Percentiles rank a stretch among this genome's conserved stretches.
Conservation (phyloP, 306 rosid genomes). For the Quercus agrifolia region DNA sequence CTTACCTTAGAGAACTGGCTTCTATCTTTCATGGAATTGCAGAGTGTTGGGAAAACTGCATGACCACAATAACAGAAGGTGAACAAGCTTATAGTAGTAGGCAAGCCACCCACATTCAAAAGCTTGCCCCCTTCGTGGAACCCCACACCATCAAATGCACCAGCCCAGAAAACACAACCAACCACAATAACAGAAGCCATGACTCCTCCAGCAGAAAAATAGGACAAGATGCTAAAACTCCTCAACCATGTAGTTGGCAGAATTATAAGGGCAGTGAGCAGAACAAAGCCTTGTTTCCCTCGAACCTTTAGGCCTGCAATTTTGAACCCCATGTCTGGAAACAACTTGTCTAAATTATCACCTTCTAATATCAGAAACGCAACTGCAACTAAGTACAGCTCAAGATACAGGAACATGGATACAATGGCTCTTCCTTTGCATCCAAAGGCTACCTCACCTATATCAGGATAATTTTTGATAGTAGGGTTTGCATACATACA, state of each 20-base stretch:
- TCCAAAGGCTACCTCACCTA: slow-evolving; percentile 63
- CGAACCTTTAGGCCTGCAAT: slow-evolving; percentile 28
- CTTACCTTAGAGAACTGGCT: slow-evolving; percentile 56
- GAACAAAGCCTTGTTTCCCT: slow-evolving; percentile 42
- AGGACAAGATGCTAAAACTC: slow-evolving; percentile 50
- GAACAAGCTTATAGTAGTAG: slow-evolving; percentile 50
- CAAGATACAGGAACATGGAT: slow-evolving; percentile 43
- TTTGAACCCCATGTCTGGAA: slow-evolving; percentile 39
- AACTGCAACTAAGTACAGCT: slow-evolving; percentile 48
- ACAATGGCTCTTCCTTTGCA: slow-evolving; percentile 43
- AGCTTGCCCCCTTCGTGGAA: slow-evolving; percentile 35
- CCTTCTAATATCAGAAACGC: slow-evolving; percentile 70
- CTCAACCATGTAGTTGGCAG: slow-evolving; percentile 72
- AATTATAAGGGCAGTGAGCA: slow-evolving; percentile 42
- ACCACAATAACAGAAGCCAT: slow-evolving; percentile 45
- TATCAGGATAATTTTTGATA: slow-evolving; percentile 56
- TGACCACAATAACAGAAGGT: slow-evolving; percentile 61
- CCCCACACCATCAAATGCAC: slow-evolving; percentile 56
- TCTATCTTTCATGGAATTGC: slow-evolving; percentile 57
- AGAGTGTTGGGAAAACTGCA: slow-evolving; percentile 59
- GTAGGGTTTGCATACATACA: slow-evolving; percentile 47
- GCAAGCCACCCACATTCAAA: slow-evolving; percentile 32
- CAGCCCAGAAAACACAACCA: slow-evolving; percentile 49
- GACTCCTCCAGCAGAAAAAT: slow-evolving; percentile 65
- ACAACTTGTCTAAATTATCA: slow-evolving; percentile 54